Percentiles rank a stretch among this genome's conserved stretches.
phyloP scores from a whole-genome alignment of 139 green algal species.

The Ulvella scutata region DNA sequence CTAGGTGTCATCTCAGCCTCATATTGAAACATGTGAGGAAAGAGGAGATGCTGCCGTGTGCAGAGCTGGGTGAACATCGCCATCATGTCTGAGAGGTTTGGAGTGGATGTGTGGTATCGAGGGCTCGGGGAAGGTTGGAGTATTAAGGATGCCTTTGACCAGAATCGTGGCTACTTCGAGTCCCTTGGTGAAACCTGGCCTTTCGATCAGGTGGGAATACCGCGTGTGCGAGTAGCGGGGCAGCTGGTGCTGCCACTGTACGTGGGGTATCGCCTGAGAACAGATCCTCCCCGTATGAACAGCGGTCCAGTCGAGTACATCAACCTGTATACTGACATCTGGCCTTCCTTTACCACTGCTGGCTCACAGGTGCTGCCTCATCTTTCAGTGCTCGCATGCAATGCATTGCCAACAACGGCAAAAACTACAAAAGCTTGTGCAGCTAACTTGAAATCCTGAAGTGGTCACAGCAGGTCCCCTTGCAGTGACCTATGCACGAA shows the following conservation, averaged over 20 bases:
- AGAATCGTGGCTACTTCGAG: background rate
- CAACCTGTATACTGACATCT: background rate
- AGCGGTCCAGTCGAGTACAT: background rate
- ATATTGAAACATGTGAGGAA: too few relatives aligned
- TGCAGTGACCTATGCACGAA: too few relatives aligned
- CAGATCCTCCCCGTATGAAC: background rate
- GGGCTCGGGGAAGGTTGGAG: background rate
- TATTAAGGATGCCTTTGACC: background rate
- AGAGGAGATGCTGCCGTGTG: too few relatives aligned
- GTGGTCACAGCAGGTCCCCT: too few relatives aligned
- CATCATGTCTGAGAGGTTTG: background rate
- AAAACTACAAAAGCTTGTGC: too few relatives aligned
- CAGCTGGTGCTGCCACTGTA: background rate
- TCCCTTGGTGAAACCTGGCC: background rate
- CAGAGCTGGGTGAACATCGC: constrained; percentile 4
- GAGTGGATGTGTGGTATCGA: background rate
- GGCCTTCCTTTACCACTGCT: background rate
- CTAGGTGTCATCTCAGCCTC: too few relatives aligned
- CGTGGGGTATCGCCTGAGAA: background rate
- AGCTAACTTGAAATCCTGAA: too few relatives aligned
- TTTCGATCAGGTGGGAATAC: background rate
- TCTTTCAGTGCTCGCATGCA: too few relatives aligned
- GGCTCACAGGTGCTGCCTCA: too few relatives aligned
- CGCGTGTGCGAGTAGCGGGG: background rate
- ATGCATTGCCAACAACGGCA: too few relatives aligned